phyloP scores from a whole-genome alignment of 441 rosid genomes.

The Omphalea diandra region DNA sequence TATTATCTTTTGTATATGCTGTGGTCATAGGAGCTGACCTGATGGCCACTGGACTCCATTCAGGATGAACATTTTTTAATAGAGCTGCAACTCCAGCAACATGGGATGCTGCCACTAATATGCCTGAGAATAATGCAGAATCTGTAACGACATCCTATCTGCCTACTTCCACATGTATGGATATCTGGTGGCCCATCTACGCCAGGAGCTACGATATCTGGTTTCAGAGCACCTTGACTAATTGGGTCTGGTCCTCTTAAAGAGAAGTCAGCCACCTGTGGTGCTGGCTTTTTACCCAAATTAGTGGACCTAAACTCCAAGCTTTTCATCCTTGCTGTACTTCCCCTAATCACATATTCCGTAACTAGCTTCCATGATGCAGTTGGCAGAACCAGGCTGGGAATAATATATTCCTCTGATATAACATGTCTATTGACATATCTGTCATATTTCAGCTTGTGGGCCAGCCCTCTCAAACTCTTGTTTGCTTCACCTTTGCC shows the following conservation, averaged over 20 bases:
- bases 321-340: conserved; percentile 27
- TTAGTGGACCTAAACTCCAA: conserved; percentile 48
- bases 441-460: conserved; percentile 34
- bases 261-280: conserved; percentile 65
- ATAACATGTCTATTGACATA: conserved; percentile 7
- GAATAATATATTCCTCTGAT: conserved; percentile 26
- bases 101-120: conserved; percentile 94
- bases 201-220: conserved; percentile 70
- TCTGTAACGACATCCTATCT: conserved; percentile 32
- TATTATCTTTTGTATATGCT: conserved; percentile 44
- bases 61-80: conserved; percentile 55
- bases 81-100: conserved; percentile 83
- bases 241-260: conserved; percentile 72
- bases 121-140: conserved; percentile 76
- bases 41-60: conserved; percentile 77
- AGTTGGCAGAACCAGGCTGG: conserved; percentile 28
- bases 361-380: conserved; percentile 19
- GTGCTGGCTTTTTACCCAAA: conserved; percentile 61
- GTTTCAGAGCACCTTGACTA: conserved; percentile 60
- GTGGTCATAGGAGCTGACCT: conserved; percentile 93
- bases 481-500: conserved; percentile 25
- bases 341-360: conserved; percentile 26
- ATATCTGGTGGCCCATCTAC: conserved; percentile 56
- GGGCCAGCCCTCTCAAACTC: conserved; percentile 39
- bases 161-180: conserved; percentile 25